A percentile compares a stretch with the other conserved stretches of the same genome.
These are phyloP conservation scores for Metschnikowia cubensis DNA, from an alignment of 805 yeast genomes.

Conservation along the genomic window DNA sequence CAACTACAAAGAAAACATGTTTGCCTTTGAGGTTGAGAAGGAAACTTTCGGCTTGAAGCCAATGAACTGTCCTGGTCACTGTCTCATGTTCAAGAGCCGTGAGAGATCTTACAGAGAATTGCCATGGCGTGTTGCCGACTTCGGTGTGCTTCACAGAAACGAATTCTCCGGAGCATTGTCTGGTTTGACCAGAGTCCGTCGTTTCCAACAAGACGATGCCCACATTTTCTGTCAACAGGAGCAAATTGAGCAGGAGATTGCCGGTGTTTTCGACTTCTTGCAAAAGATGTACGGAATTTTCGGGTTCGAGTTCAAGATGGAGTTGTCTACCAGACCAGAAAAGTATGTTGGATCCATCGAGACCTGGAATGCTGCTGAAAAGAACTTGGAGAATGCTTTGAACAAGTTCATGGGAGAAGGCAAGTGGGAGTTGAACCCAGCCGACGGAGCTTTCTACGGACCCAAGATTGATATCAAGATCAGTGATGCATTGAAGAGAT, in stretches of 20 bases:
- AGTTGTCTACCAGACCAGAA: constrained; percentile 95
- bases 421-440: constrained; percentile 90
- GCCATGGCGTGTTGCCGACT: constrained; percentile 99
- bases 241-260: constrained; percentile 84
- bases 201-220: constrained; percentile 99
- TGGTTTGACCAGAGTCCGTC: constrained; percentile 88
- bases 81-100: constrained; percentile 84
- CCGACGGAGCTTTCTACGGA: constrained; percentile 96
- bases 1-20: constrained; percentile 96
- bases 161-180: constrained; percentile 94
- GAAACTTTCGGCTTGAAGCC: constrained; percentile 94
- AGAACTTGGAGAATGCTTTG: constrained; percentile 75
- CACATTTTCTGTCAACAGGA: constrained; percentile 94
- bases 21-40: constrained; percentile 93
- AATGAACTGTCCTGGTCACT: constrained; percentile 91
- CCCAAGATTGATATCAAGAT: constrained; percentile 96
- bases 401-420: constrained; percentile 74
- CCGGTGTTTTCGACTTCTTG: constrained; percentile 80
- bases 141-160: constrained; percentile 95
- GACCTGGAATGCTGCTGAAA: constrained; percentile 92
- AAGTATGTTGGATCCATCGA: constrained; percentile 91
- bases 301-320: constrained; percentile 95
- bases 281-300: constrained; percentile 82
- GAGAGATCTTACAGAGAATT: constrained; percentile 95
- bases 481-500: constrained; percentile 89